phyloP scores from a whole-genome alignment of 1,139 yeast genomes.

The Meyerozyma guilliermondii region DNA sequence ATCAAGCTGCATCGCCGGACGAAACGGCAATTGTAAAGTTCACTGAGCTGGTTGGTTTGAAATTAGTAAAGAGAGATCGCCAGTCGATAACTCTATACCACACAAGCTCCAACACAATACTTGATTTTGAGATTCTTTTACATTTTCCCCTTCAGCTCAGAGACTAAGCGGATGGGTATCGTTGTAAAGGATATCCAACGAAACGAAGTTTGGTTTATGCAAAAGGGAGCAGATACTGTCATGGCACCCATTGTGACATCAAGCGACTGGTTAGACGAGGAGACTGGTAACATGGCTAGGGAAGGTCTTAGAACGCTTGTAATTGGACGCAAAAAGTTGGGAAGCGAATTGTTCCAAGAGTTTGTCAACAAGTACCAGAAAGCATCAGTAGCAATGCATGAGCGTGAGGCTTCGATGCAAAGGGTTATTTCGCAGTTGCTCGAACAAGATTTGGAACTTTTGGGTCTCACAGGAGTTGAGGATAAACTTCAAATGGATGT shows the following conservation, averaged over 20 bases:
- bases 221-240: conserved; percentile 96
- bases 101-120: conserved; percentile 46
- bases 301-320: conserved; percentile 96
- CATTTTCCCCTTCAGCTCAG: conserved; percentile 91
- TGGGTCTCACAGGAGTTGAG: conserved; percentile 96
- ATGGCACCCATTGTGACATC: conserved; percentile 80
- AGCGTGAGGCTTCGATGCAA: conserved; percentile 73
- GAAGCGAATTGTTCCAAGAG: conserved; percentile 47
- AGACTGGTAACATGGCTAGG: conserved; percentile 95
- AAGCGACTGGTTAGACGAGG: conserved; percentile 97
- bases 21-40: conserved; percentile 95
- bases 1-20: conserved; percentile 98
- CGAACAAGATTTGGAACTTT: conserved; percentile 78
- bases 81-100: conserved; percentile 66
- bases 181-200: conserved; percentile 59
- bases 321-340: conserved; percentile 73
- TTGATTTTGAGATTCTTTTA: conserved; percentile 68
- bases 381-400: conserved; percentile 74
- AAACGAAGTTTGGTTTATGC: conserved; percentile 76
- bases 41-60: conserved; percentile 80
- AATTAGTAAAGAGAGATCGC: conserved; percentile 77
- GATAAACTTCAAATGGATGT: conserved; percentile 90
- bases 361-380: conserved; percentile 62
- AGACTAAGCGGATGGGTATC: conserved; percentile 95
- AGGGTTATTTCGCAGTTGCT: conserved; percentile 61